These are phyloP conservation scores for Trichosporon faecale DNA, from an alignment of 1,284 basidiomycete species.

Conservation along the genomic window DNA sequence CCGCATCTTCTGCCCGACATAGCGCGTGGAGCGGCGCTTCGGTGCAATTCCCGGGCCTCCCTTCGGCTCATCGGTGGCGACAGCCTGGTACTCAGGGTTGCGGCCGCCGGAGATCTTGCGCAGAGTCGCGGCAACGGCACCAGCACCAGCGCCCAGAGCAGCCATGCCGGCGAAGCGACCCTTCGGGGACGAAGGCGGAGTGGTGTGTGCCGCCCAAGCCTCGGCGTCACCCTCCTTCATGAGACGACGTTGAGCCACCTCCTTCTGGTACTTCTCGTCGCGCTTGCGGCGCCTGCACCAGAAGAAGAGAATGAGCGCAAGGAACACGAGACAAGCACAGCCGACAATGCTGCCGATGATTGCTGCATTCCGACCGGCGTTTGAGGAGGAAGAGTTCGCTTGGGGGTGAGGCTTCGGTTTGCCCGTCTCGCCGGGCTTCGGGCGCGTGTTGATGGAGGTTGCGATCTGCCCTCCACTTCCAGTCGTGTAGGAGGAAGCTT, in stretches of 20 bases:
- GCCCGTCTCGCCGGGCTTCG: background rate
- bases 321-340: background rate
- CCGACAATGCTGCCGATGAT: background rate
- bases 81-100: conserved; percentile 2
- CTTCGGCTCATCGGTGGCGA: background rate
- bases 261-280: background rate
- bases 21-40: background rate
- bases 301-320: conserved; percentile 3
- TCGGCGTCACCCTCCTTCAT: conserved; percentile 1
- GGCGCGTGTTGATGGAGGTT: background rate
- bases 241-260: background rate
- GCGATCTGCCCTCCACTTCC: background rate
- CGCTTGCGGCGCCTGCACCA: conserved; percentile 4
- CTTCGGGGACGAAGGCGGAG: background rate
- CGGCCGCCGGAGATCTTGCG: background rate
- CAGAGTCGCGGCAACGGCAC: background rate
- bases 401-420: background rate
- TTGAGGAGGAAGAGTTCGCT: background rate
- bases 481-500: background rate
- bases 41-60: background rate
- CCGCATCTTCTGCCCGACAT: conserved; percentile 5
- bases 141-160: background rate
- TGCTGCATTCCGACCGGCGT: background rate
- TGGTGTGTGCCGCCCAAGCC: background rate
- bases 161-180: conserved; percentile 3